Evolutionary conservation across 1,284 basidiomycete genomes (phyloP).

Genomic region (Neonothopanus nambi): DNA sequence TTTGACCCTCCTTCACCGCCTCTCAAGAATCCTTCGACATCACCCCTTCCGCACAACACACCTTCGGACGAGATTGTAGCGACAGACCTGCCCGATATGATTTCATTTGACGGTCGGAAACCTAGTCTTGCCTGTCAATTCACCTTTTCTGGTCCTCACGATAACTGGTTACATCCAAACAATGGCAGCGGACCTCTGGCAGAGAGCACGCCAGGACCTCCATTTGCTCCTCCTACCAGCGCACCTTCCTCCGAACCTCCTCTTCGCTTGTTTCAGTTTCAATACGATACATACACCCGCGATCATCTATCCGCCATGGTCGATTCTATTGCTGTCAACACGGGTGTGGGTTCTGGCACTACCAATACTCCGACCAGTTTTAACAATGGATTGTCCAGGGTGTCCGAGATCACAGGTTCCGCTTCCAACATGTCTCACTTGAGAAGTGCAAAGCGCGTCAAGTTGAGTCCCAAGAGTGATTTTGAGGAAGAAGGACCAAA

Average conservation of each 20-base stretch:
- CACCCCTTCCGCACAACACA: conserved; percentile 19
- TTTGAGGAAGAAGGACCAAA: conserved; percentile 35
- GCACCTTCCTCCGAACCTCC: conserved; percentile 62
- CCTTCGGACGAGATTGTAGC: conserved; percentile 36
- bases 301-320: conserved; percentile 90
- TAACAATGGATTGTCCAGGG: conserved; percentile 41
- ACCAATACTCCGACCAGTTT: conserved; percentile 47
- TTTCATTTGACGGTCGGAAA: conserved; percentile 39
- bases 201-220: conserved; percentile 58
- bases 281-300: conserved; percentile 92
- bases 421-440: conserved; percentile 46
- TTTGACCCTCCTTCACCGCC: conserved; percentile 88
- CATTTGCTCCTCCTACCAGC: conserved; percentile 30
- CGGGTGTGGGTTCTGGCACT: conserved; percentile 55
- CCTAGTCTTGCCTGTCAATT: conserved; percentile 60
- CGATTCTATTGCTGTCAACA: conserved; percentile 83
- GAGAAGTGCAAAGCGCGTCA: conserved; percentile 75
- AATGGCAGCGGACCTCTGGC: conserved; percentile 33
- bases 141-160: conserved; percentile 68
- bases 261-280: conserved; percentile 84
- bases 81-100: conserved; percentile 41
- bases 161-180: conserved; percentile 32
- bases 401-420: conserved; percentile 40
- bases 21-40: conserved; percentile 20
- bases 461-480: conserved; percentile 62